Evolutionary conservation across 1,139 yeast genomes (phyloP), one percentile per base, ranked within the genome.

Genomic region (Sugiyamaella xylanicola): DNA sequence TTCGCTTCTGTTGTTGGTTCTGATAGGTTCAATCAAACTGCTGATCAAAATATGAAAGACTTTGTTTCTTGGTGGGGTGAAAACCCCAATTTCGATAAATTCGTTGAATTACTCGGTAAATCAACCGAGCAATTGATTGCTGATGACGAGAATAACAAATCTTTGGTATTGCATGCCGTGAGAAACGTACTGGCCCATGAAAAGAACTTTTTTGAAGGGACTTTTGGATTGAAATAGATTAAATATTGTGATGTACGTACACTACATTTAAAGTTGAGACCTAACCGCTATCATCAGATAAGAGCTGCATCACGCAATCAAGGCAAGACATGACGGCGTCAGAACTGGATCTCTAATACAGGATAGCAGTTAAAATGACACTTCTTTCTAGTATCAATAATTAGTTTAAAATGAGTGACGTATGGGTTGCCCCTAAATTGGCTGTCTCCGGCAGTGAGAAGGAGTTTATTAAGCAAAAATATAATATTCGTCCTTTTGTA

Each of bases 401-500:
- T 8, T 8, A n/a, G 15, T 4, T 4, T 15, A 32, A 11, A 3
- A 45, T 45, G 48, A 45, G 29, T 19, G 48, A 45, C 17, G 27
- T 45, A 1, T 48, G 51, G 51, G 37, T 44, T 25, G 44, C 51
- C 9, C 25, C 51, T 16, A 40, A 37, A 11, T 19, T 48, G 25
- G 36, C 47, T 16, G 20, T 48, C 16, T 20, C 46, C n/a, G 16
- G 29, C 11, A 9, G 21, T 19, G 46, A 48, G 17, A 48, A 48
- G 32, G 5, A 39, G 21, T 9, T 16, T 3, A 37, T 70, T 13
- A 60, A 61, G 20, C 39, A 37, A 17, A 72, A 68, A 57, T 71
- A 72, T 59, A 69, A 70, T 43, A 60, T 76, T 25, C 63, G 74
- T 50, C 76, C 76, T 1, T 75, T 76, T 58, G 55, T 58, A 1